Percentiles rank a stretch among this genome's conserved stretches.
Evolutionary conservation across 805 yeast genomes (phyloP).

Genomic region (Metschnikowia henanensis): DNA sequence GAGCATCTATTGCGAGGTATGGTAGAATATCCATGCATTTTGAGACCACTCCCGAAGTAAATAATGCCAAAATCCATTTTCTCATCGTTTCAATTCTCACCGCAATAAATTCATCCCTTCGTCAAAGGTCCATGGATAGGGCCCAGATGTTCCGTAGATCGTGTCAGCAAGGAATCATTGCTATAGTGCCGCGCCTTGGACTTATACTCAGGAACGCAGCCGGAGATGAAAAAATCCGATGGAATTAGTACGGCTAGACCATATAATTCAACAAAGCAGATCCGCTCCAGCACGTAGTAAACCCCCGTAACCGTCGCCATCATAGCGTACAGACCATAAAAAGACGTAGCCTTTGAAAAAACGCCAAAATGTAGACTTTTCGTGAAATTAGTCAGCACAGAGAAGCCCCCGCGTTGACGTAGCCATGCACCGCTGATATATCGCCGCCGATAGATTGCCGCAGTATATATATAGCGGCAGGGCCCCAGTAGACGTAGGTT

Average conservation of each 20-base stretch:
- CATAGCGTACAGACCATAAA: not conserved
- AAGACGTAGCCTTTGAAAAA: no score
- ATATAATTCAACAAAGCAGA: no score
- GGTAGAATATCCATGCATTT: no score
- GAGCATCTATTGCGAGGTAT: not conserved
- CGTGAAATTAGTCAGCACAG: not conserved
- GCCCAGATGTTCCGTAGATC: not conserved
- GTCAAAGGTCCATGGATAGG: no score
- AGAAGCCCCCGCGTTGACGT: conserved; percentile 1
- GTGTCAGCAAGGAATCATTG: not conserved
- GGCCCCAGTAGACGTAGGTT: not conserved
- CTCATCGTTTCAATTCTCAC: not conserved
- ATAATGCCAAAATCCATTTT: not conserved
- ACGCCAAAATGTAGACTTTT: not conserved
- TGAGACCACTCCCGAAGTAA: not conserved
- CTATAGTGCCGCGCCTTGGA: not conserved
- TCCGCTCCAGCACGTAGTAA: not conserved
- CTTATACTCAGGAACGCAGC: not conserved
- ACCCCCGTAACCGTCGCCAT: not conserved
- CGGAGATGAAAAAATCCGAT: not conserved
- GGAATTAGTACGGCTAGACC: not conserved
- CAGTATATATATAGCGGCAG: not conserved
- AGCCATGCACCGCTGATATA: not conserved
- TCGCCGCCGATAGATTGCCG: not conserved
- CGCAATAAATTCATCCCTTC: no score